These are phyloP conservation scores for Combretum micranthum DNA, from an alignment of 345 rosid genomes.

Conservation along the genomic window DNA sequence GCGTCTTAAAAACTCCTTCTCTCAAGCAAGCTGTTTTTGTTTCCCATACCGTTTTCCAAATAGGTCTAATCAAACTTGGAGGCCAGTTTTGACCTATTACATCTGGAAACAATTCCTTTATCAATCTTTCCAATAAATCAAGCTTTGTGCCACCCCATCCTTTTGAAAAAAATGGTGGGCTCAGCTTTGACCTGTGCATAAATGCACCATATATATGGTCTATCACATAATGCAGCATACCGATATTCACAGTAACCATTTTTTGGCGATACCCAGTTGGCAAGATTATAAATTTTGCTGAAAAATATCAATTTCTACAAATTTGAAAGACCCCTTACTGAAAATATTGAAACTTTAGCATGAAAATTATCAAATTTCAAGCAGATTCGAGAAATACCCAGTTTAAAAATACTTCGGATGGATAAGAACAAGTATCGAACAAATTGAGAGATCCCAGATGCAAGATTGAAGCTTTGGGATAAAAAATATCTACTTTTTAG, in stretches of 20 bases:
- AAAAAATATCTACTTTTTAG: too few species aligned
- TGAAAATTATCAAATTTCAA: too few species aligned
- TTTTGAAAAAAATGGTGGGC: slow-evolving; percentile 80
- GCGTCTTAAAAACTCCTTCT: slow-evolving; percentile 83
- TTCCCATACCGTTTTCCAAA: slow-evolving; percentile 94
- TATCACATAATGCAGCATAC: slow-evolving; percentile 82
- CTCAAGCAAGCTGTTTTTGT: slow-evolving; percentile 57
- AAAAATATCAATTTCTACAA: too few species aligned
- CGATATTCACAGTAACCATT: slow-evolving; percentile 83
- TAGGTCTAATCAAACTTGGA: slow-evolving; percentile 58
- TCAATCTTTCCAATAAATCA: slow-evolving; percentile 73
- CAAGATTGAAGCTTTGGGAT: too few species aligned
- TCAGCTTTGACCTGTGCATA: slow-evolving; percentile 74
- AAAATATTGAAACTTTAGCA: too few species aligned
- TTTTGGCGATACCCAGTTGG: neutral
- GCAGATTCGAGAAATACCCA: too few species aligned
- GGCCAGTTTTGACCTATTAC: slow-evolving; percentile 65
- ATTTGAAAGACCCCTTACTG: too few species aligned
- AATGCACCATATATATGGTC: slow-evolving; percentile 93
- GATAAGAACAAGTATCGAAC: too few species aligned
- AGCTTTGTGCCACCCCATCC: slow-evolving; percentile 98
- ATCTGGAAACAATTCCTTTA: slow-evolving; percentile 66
- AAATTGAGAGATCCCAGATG: too few species aligned
- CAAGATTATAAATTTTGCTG: too few species aligned
- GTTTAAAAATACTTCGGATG: too few species aligned